phyloP scores from a whole-genome alignment of 169 alveolate genomes.

The Hepatocystis sp. region DNA sequence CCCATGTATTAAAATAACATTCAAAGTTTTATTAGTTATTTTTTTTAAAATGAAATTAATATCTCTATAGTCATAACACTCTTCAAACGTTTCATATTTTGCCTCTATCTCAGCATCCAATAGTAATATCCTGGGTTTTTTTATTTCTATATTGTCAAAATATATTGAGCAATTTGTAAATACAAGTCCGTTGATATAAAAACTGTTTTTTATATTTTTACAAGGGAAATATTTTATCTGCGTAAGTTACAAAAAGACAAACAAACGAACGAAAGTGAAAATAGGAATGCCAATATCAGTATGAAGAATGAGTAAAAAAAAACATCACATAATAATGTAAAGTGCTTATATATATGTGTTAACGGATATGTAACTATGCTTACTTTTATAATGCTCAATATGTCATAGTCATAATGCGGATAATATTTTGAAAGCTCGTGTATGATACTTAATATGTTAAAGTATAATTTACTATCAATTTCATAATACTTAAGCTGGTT shows the following conservation, averaged over 20 bases:
- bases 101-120: constrained; percentile 19
- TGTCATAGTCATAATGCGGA: constrained; percentile 44
- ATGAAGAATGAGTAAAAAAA: no score
- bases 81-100: constrained; percentile 26
- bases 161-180: constrained; percentile 60
- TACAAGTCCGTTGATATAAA: constrained; percentile 56
- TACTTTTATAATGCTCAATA: constrained; percentile 50
- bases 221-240: constrained; percentile 64
- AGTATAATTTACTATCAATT: constrained; percentile 27
- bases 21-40: constrained; percentile 19
- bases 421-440: constrained; percentile 63
- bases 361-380: no score
- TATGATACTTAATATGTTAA: constrained; percentile 26
- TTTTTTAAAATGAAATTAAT: constrained; percentile 35
- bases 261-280: neutral
- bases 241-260: neutral
- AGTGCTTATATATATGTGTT: no score
- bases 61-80: constrained; percentile 17
- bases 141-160: constrained; percentile 58
- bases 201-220: constrained; percentile 37
- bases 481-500: constrained; percentile 39
- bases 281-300: no score
- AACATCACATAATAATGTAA: no score
- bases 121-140: constrained; percentile 58
- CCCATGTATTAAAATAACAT: constrained; percentile 52